Conservation (phyloP, 129 eudicot genomes). For the Artemisia annua region DNA sequence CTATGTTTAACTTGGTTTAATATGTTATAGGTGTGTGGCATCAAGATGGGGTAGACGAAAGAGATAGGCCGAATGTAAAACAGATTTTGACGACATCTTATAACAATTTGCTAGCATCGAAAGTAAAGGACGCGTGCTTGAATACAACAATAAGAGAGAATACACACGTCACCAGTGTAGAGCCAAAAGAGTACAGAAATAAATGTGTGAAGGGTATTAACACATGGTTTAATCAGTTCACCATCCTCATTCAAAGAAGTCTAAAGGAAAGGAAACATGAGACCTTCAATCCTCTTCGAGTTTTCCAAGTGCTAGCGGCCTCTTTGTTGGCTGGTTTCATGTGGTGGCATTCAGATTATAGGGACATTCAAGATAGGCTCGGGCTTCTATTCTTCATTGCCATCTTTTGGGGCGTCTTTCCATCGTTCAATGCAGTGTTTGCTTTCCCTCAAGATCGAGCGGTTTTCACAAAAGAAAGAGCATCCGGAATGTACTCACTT, state of each 20-base stretch:
- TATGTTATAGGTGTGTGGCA: constrained; percentile 63
- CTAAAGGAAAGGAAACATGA: constrained; percentile 87
- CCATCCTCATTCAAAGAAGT: constrained; percentile 67
- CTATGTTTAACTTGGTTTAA: constrained; percentile 12
- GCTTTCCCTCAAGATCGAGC: constrained; percentile 95
- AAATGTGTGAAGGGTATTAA: constrained; percentile 28
- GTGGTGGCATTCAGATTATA: constrained; percentile 95
- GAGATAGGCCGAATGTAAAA: constrained; percentile 62
- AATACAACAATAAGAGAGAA: constrained; percentile 29
- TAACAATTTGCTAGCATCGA: constrained; percentile 58
- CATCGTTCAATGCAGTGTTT: constrained; percentile 79
- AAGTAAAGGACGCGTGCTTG: constrained; percentile 59
- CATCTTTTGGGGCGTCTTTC: constrained; percentile 92
- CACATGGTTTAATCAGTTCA: constrained; percentile 68
- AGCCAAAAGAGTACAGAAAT: constrained; percentile 2
- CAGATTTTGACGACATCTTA: constrained; percentile 67
- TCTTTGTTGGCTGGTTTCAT: constrained; percentile 71
- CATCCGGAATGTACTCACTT: constrained; percentile 88
- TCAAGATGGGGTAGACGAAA: constrained; percentile 52
- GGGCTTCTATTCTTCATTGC: constrained; percentile 86
- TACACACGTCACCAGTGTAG: constrained; percentile 1
- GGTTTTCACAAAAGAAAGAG: constrained; percentile 72
- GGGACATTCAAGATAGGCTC: constrained; percentile 76
- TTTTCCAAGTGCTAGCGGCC: constrained; percentile 83
- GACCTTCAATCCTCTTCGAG: constrained; percentile 74